Conservation (phyloP, 129 eudicot genomes). For the Escallonia herrerae region DNA sequence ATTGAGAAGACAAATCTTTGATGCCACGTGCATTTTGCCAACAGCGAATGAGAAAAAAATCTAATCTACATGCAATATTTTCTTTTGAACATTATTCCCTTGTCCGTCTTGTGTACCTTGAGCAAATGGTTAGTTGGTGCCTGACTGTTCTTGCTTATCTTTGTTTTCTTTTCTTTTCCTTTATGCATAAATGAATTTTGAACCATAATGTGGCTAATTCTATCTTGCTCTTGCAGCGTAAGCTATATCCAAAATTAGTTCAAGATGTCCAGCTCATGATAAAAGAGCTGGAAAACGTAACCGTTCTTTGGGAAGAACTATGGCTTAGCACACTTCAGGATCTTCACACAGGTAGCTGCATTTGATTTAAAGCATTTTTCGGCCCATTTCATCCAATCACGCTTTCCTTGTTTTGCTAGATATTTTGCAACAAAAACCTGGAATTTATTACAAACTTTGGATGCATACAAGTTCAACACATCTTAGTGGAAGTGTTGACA, state of each 20-base stretch:
- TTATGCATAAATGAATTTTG: neutral
- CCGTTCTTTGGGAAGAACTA: conserved; percentile 97
- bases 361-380: neutral
- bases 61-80: too few relatives aligned
- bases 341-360: conserved; percentile 83
- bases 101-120: too few relatives aligned
- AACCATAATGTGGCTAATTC: too few relatives aligned
- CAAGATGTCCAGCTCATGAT: conserved; percentile 92
- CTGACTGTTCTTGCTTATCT: neutral
- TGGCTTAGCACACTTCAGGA: conserved; percentile 99
- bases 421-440: too few relatives aligned
- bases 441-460: too few relatives aligned
- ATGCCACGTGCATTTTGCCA: too few relatives aligned
- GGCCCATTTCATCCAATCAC: neutral
- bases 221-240: conserved; percentile 55
- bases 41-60: too few relatives aligned
- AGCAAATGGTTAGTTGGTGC: too few relatives aligned
- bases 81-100: neutral
- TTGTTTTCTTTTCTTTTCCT: neutral
- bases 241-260: conserved; percentile 81
- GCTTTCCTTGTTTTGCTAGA: neutral
- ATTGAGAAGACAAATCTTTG: too few relatives aligned
- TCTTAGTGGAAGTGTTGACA: too few relatives aligned
- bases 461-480: too few relatives aligned
- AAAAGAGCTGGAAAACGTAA: conserved; percentile 88